These are phyloP conservation scores for Metschnikowia lochheadii DNA, from an alignment of 805 yeast genomes.

Conservation along the genomic window DNA sequence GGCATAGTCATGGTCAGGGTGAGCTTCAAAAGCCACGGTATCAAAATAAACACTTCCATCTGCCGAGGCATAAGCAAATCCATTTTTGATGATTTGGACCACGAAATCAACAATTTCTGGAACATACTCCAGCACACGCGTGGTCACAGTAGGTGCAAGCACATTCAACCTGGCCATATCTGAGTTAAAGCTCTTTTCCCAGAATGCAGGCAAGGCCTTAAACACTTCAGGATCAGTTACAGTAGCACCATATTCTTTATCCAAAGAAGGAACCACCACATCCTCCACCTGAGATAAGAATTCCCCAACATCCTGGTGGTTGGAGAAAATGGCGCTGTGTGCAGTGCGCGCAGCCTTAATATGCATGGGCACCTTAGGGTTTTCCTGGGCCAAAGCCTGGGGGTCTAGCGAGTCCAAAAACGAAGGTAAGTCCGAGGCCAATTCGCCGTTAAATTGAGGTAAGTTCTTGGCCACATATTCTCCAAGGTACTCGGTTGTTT, in stretches of 20 bases:
- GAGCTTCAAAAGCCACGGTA: conserved; percentile 72
- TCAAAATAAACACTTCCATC: conserved; percentile 98
- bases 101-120: conserved; percentile 89
- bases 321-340: conserved; percentile 35
- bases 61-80: conserved; percentile 75
- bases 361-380: conserved; percentile 89
- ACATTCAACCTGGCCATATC: conserved; percentile 89
- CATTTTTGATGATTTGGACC: conserved; percentile 65
- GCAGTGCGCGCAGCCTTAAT: conserved; percentile 58
- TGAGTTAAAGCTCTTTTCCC: conserved; percentile 81
- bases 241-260: conserved; percentile 63
- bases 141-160: conserved; percentile 75
- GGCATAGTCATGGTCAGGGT: conserved; percentile 78
- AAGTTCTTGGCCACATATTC: conserved; percentile 53
- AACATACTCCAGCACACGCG: conserved; percentile 92
- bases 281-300: conserved; percentile 57
- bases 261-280: conserved; percentile 69
- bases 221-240: conserved; percentile 85
- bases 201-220: conserved; percentile 74
- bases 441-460: conserved; percentile 35
- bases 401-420: conserved; percentile 55
- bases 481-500: conserved; percentile 42
- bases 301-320: conserved; percentile 11
- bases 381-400: conserved; percentile 44
- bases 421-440: conserved; percentile 34